Evolutionary conservation across 768 basidiomycete species (phyloP).

Genomic region (Boletus rubescentipes): DNA sequence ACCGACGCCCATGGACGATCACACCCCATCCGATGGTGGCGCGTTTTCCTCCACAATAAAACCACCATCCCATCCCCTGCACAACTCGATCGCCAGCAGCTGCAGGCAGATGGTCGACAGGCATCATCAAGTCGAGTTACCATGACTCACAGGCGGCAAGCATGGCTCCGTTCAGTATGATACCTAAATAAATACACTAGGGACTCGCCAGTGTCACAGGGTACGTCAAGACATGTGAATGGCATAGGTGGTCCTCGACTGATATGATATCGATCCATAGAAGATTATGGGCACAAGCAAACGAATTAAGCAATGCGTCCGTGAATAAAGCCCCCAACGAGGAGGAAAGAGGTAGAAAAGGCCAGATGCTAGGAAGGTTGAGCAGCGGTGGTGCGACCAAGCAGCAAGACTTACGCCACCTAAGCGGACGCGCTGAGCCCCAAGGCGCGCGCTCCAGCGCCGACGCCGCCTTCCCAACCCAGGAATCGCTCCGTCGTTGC

Average conservation of each 20-base stretch:
- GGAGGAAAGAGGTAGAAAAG: neutral
- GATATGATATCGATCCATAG: conserved; percentile 21
- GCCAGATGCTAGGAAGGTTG: conserved; percentile 12
- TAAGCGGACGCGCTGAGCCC: conserved; percentile 49
- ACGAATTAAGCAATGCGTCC: neutral
- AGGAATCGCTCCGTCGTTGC: conserved; percentile 58
- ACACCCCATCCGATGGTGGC: neutral
- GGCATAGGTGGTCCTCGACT: conserved; percentile 14
- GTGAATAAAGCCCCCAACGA: neutral
- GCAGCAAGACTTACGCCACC: conserved; percentile 25
- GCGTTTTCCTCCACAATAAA: neutral
- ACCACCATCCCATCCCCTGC: neutral
- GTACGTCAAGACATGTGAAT: conserved; percentile 13
- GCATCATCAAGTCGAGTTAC: neutral
- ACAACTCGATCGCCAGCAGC: neutral
- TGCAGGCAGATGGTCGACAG: neutral
- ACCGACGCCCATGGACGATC: neutral
- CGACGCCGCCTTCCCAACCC: conserved; percentile 76
- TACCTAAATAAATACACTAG: conserved; percentile 13
- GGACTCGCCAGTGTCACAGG: conserved; percentile 14
- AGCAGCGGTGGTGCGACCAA: conserved; percentile 12
- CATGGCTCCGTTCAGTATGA: conserved; percentile 1
- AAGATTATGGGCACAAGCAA: neutral
- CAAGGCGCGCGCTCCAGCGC: conserved; percentile 81
- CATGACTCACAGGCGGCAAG: conserved; percentile 1